Base-by-base conservation (phyloP, 2,329 filamentous ascomycete genomes). In the Cladophialophora bantiana region DNA sequence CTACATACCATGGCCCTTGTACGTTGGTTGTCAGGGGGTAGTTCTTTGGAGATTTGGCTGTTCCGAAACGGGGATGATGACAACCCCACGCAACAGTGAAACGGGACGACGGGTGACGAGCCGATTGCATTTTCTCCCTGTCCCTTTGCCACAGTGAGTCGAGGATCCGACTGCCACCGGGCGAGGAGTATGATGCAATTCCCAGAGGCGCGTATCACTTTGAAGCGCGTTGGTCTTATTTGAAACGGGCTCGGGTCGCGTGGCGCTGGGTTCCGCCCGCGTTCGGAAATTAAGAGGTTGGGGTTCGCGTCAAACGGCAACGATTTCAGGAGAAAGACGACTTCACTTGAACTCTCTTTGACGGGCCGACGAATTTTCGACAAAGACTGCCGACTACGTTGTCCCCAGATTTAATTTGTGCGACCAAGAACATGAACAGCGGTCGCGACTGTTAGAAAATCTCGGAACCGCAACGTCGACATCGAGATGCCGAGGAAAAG, bases 211-310 rank as follows among this genome's bases (percentile, higher is more conserved):
- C 64, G 64, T 63, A 63, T 63, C 59, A 63, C 18, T 20, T 34
- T 55, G 57, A 52, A 38, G 31, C 26, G 59, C 34, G 48, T 67
- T 62, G 34, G 36, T 63, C 36, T 48, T 34, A 15, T 18, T 42
- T 63, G 64, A 67, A 67, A 67, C 64, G 31, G 20, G 59, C 64
- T 63, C 56, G 64, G 32, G 26, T 59, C 59, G 64, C 55, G 64
- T 63, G 64, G 64, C 64, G 64, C 55, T 38, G 45, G 34, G 38
- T 52, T 59, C 48, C 55, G 64, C 64, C 64, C 55, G 53, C 50
- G 18, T 50, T 59, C 54, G 64, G 64, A 67, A 67, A 67, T 67
- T 67, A 60, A 31, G 42, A 55, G 48, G 42, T 52, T 31, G 48
- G 48, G 42, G 40, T 38, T 63, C 18, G 55, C 15, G 10, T 56